Evolutionary conservation across 345 rosid species (phyloP).

Genomic region (Linum lewisii): DNA sequence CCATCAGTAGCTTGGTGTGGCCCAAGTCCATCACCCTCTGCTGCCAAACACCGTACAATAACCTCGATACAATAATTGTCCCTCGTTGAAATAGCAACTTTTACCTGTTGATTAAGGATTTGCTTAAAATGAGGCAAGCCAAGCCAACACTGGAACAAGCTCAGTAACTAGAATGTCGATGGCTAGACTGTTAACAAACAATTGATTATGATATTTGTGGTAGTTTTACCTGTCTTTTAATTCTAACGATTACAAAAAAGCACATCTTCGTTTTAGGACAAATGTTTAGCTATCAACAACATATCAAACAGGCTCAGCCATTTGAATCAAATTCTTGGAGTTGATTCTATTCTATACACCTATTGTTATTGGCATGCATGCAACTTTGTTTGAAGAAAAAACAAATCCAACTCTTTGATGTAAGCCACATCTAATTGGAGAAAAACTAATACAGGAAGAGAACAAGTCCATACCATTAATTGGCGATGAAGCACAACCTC

Average conservation of each 20-base stretch:
- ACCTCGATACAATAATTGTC: constrained; percentile 78
- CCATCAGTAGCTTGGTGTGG: constrained; percentile 51
- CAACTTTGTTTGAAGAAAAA: background rate
- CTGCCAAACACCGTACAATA: constrained; percentile 80
- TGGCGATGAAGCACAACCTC: constrained; percentile 69
- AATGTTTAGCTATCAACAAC: too few relatives aligned
- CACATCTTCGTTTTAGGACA: too few relatives aligned
- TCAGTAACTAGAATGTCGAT: background rate
- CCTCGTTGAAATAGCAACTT: constrained; percentile 61
- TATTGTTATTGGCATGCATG: too few relatives aligned
- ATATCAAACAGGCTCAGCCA: background rate
- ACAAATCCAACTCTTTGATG: background rate
- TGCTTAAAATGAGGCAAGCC: constrained; percentile 7
- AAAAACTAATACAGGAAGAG: background rate
- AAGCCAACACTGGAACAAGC: background rate
- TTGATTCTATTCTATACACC: too few relatives aligned
- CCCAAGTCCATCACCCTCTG: constrained; percentile 85
- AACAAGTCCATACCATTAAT: constrained; percentile 49
- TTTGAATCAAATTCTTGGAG: background rate
- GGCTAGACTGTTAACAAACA: background rate
- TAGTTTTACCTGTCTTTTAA: too few relatives aligned
- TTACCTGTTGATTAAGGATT: constrained; percentile 44
- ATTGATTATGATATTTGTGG: background rate
- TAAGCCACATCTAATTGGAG: background rate
- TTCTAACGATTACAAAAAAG: too few relatives aligned